phyloP scores from a whole-genome alignment of 768 basidiomycete genomes.

The Thelephora aurantiotincta region DNA sequence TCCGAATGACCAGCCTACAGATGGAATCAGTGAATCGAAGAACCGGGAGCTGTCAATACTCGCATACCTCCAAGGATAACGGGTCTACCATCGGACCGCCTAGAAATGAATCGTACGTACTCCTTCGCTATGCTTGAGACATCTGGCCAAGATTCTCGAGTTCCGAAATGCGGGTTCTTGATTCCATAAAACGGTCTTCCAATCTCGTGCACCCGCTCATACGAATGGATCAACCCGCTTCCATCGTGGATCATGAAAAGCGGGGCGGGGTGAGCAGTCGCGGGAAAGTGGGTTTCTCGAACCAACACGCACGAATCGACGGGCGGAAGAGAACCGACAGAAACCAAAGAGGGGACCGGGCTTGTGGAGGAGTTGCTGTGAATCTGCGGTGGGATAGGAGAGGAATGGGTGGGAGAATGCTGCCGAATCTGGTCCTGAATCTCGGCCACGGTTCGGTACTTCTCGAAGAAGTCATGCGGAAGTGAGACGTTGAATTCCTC shows the following conservation, averaged over 20 bases:
- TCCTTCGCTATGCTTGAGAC: constrained; percentile 36
- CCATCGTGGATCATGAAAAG: constrained; percentile 66
- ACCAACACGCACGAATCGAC: background rate
- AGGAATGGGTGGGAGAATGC: no score
- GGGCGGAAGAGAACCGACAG: background rate
- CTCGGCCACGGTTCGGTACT: constrained; percentile 24
- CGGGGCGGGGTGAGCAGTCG: constrained; percentile 15
- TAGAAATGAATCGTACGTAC: constrained; percentile 23
- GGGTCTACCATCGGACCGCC: constrained; percentile 17
- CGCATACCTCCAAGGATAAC: constrained; percentile 45
- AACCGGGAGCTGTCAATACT: background rate
- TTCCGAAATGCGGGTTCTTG: constrained; percentile 36
- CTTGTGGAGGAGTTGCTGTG: background rate
- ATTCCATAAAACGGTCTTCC: constrained; percentile 47
- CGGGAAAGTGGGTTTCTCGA: background rate
- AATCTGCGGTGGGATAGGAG: no score
- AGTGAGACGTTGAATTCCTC: constrained; percentile 26
- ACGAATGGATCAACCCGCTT: constrained; percentile 37
- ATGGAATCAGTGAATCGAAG: constrained; percentile 16
- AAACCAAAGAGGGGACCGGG: background rate
- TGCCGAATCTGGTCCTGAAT: constrained; percentile 19
- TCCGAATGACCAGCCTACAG: constrained; percentile 66
- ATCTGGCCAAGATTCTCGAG: constrained; percentile 30
- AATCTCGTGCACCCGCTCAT: constrained; percentile 31
- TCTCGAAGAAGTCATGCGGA: constrained; percentile 28